Evolutionary conservation across 208 protist genomes (phyloP).

Genomic region (Wallacemonas rigidus): DNA sequence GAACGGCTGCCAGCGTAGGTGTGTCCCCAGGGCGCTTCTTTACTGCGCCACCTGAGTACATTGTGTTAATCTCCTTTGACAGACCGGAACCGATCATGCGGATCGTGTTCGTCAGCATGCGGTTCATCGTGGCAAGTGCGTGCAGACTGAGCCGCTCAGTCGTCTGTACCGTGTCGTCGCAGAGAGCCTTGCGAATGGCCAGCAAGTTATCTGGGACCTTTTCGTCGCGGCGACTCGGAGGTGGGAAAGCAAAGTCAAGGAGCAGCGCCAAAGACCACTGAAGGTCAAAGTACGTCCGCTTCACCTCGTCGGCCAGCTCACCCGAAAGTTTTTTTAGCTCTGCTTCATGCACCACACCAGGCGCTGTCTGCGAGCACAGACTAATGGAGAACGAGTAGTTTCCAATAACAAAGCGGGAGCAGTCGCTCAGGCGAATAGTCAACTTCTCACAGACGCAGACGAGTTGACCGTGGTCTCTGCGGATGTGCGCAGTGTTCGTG

Average conservation of each 20-base stretch:
- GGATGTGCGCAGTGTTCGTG: constrained; percentile 27
- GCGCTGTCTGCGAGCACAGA: constrained; percentile 26
- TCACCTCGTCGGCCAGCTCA: constrained; percentile 36
- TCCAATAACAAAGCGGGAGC: constrained; percentile 48
- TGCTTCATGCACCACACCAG: constrained; percentile 10
- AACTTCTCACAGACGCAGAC: constrained; percentile 29
- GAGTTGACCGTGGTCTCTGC: constrained; percentile 31
- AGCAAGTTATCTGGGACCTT: constrained; percentile 26
- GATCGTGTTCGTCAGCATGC: constrained; percentile 42
- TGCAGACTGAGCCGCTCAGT: constrained; percentile 19
- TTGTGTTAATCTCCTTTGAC: constrained; percentile 31
- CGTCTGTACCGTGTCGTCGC: constrained; percentile 36
- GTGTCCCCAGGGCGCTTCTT: constrained; percentile 13
- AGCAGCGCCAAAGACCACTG: constrained; percentile 68
- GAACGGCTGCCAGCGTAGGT: not conserved
- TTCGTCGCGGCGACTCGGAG: constrained; percentile 15
- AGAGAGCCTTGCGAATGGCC: constrained; percentile 24
- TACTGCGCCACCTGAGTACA: constrained; percentile 13
- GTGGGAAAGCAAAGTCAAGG: constrained; percentile 67
- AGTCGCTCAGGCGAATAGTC: constrained; percentile 35
- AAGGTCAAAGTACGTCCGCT: constrained; percentile 56
- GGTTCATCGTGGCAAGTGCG: constrained; percentile 27
- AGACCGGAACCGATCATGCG: constrained; percentile 42
- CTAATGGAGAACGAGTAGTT: constrained; percentile 46
- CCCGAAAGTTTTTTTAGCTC: constrained; percentile 12